Conservation (phyloP, 257 asterid genomes). For the Rehmannia glutinosa region DNA sequence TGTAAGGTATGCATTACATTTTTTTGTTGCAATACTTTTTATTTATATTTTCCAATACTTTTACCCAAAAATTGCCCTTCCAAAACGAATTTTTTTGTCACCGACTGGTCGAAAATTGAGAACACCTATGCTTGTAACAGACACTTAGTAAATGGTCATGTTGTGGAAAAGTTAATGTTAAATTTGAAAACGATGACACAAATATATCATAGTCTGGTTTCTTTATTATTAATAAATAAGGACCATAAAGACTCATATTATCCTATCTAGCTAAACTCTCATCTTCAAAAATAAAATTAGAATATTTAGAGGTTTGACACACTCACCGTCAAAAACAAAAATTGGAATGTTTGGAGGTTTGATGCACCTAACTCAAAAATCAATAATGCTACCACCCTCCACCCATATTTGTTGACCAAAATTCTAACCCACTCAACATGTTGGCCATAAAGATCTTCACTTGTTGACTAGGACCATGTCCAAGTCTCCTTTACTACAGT, state of each 20-base stretch:
- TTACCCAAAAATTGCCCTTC: no score
- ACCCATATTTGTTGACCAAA: slow-evolving; percentile 32
- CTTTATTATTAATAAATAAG: no score
- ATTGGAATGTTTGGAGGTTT: slow-evolving; percentile 6
- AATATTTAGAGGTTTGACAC: background rate
- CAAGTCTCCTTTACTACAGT: slow-evolving; percentile 20
- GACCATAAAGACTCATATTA: background rate
- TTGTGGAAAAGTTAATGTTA: no score
- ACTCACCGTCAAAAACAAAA: background rate
- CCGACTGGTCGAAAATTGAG: no score
- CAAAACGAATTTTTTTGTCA: no score
- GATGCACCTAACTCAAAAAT: slow-evolving; percentile 23
- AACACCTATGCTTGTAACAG: no score
- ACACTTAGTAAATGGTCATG: no score
- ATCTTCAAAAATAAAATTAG: background rate
- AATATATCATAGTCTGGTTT: no score
- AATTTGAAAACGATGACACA: no score
- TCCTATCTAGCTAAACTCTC: background rate
- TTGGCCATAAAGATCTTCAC: slow-evolving; percentile 15
- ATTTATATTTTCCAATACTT: no score
- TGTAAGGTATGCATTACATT: no score
- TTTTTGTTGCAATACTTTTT: no score
- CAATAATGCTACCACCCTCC: slow-evolving; percentile 13
- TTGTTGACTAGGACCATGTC: slow-evolving; percentile 28
- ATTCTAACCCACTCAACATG: slow-evolving; percentile 2